Evolutionary conservation across 2,329 filamentous ascomycete genomes (phyloP).

Genomic region (Aspergillaceae sp.): DNA sequence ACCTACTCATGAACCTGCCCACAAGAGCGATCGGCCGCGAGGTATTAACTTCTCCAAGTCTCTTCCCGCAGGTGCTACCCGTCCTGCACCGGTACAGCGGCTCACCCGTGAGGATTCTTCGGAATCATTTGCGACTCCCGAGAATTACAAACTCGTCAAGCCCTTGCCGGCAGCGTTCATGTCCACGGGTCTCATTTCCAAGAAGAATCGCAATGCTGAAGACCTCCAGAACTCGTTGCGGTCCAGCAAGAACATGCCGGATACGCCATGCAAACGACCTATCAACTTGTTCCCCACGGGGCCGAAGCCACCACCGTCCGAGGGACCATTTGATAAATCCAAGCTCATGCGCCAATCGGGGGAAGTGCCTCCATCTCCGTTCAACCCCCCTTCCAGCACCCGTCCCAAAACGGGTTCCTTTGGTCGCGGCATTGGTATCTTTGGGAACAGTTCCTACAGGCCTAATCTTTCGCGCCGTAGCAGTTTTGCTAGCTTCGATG

Average conservation of each 20-base stretch:
- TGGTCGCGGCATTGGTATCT: constrained; percentile 53
- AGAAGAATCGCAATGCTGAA: constrained; percentile 79
- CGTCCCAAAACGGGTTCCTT: constrained; percentile 61
- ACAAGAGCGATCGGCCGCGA: constrained; percentile 47
- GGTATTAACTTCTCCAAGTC: constrained; percentile 62
- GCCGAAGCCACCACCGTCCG: constrained; percentile 41
- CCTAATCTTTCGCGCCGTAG: constrained; percentile 46
- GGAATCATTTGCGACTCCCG: constrained; percentile 61
- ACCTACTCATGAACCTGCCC: constrained; percentile 53
- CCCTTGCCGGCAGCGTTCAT: constrained; percentile 78
- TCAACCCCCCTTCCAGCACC: constrained; percentile 54
- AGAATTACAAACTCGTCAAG: constrained; percentile 66
- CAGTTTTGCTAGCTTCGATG: constrained; percentile 75
- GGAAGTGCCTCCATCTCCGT: constrained; percentile 71
- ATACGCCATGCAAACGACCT: constrained; percentile 92
- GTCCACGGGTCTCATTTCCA: constrained; percentile 90
- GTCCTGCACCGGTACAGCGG: constrained; percentile 38
- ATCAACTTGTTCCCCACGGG: constrained; percentile 60
- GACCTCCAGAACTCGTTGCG: constrained; percentile 46
- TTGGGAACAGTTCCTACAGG: constrained; percentile 48
- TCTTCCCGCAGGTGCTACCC: constrained; percentile 57
- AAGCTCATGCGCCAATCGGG: constrained; percentile 64
- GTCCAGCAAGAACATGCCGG: constrained; percentile 65
- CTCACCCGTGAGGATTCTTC: constrained; percentile 42
- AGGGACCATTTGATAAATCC: constrained; percentile 53